Base-by-base conservation (phyloP, 164 flowering plant genomes). In the Macadamia tetraphylla region DNA sequence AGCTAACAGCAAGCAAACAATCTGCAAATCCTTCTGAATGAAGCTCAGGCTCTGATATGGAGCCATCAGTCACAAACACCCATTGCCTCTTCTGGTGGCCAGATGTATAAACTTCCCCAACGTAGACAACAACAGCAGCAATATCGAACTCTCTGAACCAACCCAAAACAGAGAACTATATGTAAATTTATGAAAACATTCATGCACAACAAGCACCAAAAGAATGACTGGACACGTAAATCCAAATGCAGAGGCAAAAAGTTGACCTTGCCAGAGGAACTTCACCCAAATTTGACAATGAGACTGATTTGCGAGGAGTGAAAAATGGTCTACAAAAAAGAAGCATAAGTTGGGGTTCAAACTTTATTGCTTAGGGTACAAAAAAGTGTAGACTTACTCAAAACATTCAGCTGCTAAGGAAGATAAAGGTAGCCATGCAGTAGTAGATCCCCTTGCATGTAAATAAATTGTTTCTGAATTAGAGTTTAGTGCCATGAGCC, bases 61-160 rank as follows among this genome's bases (percentile, higher is more conserved):
- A 86, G 63, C 86, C 86, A 78, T 94, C 98, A 12, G 96, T 81
- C 70, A 90, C 87, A 81, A 94, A 94, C 60, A 92, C 87, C 99
- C 99, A 92, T 74, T 90, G 98, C 75, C 77, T 89, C 84, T 76
- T 87, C 70, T 82, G 95, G 56, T 81, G 80, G 71, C 81, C 80
- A 66, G 81, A 76, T 63, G 66, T 62, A 79, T 80, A 84, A 67
- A 78, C 84, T 66, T 89, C 88, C 64, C 99, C 99, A 67, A 90
- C 95, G 65, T 84, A 68, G 69, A 94, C 78, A 76, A 92, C 81
- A 29, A 82, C 72, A 6, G 86, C 98, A 70, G 90, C 94, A 62
- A 84, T 81, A 72, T 94, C 99, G 78, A 94, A 94, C 74, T 94
- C 99, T 73, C 99, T 90, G 84, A 58, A 70, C 35, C 73, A 66